phyloP scores from a whole-genome alignment of 257 asterid species.

The Craterostigma plantagineum region DNA sequence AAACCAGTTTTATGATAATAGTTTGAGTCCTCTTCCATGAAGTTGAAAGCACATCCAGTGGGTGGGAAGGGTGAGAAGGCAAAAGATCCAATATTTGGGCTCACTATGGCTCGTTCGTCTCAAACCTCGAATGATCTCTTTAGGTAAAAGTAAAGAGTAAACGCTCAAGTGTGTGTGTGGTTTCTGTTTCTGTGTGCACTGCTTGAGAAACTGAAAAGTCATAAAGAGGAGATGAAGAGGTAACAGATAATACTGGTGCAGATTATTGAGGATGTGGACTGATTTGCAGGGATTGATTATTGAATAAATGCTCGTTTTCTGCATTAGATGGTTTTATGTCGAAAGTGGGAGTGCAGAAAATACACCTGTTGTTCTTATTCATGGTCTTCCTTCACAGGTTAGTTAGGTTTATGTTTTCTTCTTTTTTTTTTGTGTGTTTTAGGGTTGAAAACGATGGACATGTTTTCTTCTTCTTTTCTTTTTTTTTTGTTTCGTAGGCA shows the following conservation, averaged over 20 bases:
- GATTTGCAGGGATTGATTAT: slow-evolving; percentile 52
- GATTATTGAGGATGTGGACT: no score
- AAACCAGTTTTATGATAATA: not conserved
- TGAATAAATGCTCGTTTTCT: slow-evolving; percentile 60
- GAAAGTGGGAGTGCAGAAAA: slow-evolving; percentile 49
- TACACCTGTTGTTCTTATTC: slow-evolving; percentile 52
- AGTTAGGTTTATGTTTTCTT: not conserved
- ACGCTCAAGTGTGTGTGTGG: not conserved
- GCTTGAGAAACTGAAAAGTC: no score
- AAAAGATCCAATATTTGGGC: slow-evolving; percentile 78
- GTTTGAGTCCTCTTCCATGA: not conserved
- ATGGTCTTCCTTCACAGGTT: slow-evolving; percentile 88
- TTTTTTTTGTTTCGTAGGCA: slow-evolving; percentile 33
- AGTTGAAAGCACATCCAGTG: slow-evolving; percentile 79
- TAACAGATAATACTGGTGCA: no score
- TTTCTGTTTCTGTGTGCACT: not conserved
- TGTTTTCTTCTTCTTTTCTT: not conserved
- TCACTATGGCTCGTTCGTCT: slow-evolving; percentile 59
- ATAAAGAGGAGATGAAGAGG: slow-evolving; percentile 24
- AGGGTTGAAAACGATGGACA: not conserved
- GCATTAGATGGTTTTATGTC: slow-evolving; percentile 88
- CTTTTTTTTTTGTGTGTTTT: not conserved
- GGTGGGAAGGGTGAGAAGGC: slow-evolving; percentile 85
- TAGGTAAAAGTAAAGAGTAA: no score
- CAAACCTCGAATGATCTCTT: slow-evolving; percentile 65